phyloP scores from a whole-genome alignment of 2,329 filamentous ascomycete species.

The Colletotrichum shisoi region DNA sequence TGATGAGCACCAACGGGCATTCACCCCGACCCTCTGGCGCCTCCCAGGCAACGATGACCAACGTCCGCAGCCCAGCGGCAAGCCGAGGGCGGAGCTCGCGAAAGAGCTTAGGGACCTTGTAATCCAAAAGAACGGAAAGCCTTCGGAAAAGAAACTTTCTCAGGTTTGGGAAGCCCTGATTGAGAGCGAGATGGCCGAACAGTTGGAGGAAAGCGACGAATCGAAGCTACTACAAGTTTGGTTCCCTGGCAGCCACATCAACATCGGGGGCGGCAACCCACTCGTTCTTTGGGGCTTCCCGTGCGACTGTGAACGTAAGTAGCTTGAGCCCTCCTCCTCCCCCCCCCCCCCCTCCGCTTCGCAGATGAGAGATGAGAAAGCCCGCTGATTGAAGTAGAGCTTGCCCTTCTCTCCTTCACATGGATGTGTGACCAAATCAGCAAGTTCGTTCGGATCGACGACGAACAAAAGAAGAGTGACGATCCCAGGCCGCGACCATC shows the following conservation, averaged over 20 bases:
- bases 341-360: too few species aligned
- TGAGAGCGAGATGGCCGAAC: neutral
- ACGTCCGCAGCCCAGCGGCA: neutral
- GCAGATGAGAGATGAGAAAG: neutral
- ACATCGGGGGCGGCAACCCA: conserved; percentile 27
- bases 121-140: accelerated
- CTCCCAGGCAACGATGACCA: neutral
- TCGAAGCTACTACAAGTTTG: conserved; percentile 25
- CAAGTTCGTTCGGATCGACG: neutral
- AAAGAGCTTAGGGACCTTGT: neutral
- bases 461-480: neutral
- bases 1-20: conserved; percentile 14
- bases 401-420: conserved; percentile 36
- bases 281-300: neutral
- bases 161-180: conserved; percentile 5
- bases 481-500: too few species aligned
- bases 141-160: neutral
- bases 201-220: neutral
- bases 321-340: too few species aligned
- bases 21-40: conserved; percentile 13
- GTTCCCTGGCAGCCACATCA: conserved; percentile 32
- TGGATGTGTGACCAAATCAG: conserved; percentile 37
- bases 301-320: conserved; percentile 26
- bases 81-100: neutral
- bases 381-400: conserved; percentile 16